A percentile compares a stretch with the other conserved stretches of the same genome.
phyloP scores from a whole-genome alignment of 768 basidiomycete species.

The Solioccasus polychromus region DNA sequence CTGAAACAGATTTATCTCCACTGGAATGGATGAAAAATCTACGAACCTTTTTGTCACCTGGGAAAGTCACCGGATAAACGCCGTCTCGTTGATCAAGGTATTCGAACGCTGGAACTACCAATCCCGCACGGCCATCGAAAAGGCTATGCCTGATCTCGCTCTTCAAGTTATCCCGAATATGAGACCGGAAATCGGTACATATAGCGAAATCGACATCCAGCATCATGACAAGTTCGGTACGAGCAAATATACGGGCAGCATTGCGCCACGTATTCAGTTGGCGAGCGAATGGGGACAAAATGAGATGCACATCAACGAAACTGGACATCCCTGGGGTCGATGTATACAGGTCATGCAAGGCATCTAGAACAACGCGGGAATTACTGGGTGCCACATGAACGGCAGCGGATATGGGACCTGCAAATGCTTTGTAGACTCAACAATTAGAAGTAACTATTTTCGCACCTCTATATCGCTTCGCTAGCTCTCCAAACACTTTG shows the following conservation, averaged over 20 bases:
- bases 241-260: constrained; percentile 77
- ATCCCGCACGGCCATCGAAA: constrained; percentile 58
- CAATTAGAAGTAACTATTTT: not conserved
- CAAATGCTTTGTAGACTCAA: not conserved
- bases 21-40: not conserved
- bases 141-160: constrained; percentile 40
- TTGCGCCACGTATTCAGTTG: constrained; percentile 93
- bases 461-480: constrained; percentile 73
- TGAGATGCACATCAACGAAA: constrained; percentile 83
- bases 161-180: constrained; percentile 43
- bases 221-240: constrained; percentile 86
- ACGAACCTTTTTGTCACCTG: constrained; percentile 61
- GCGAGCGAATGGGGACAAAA: constrained; percentile 75
- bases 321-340: constrained; percentile 62
- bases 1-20: constrained; percentile 27
- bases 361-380: constrained; percentile 51
- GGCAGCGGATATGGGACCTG: constrained; percentile 83
- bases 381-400: constrained; percentile 57
- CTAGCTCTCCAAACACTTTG: constrained; percentile 67
- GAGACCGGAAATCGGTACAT: constrained; percentile 74
- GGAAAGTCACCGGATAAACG: constrained; percentile 55
- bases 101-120: constrained; percentile 87
- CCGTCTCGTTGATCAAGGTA: constrained; percentile 67
- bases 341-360: constrained; percentile 64
- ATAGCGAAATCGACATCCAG: constrained; percentile 87